These are phyloP conservation scores for Cardamine occulta DNA, from an alignment of 345 rosid genomes.

Conservation along the genomic window DNA sequence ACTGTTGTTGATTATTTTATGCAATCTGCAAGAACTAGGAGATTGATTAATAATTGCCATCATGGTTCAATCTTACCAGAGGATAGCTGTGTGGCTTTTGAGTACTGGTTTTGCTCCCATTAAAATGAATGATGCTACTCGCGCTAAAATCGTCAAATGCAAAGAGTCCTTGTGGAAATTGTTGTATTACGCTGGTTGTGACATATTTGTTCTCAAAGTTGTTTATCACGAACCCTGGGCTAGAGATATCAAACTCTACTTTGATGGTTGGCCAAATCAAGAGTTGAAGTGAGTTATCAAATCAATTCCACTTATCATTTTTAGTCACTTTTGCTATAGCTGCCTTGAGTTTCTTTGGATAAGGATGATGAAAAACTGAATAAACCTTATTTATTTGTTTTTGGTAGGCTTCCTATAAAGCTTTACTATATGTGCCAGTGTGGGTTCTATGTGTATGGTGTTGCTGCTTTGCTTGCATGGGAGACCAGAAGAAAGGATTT, in stretches of 20 bases:
- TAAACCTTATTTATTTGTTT: conserved; percentile 27
- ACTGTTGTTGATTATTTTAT: background rate
- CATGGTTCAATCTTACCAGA: conserved; percentile 45
- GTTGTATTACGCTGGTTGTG: conserved; percentile 68
- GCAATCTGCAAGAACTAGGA: background rate
- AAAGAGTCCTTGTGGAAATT: conserved; percentile 95
- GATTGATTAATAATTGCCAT: conserved; percentile 15
- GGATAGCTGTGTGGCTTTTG: conserved; percentile 68
- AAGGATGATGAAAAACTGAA: background rate
- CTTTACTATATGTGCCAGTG: conserved; percentile 93
- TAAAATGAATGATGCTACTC: conserved; percentile 56
- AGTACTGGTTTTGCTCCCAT: conserved; percentile 44
- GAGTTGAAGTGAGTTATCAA: conserved; percentile 69
- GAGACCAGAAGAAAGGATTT: conserved; percentile 98
- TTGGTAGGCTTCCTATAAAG: conserved; percentile 64
- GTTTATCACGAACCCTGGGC: conserved; percentile 76
- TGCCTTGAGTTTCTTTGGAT: background rate
- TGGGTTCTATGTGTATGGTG: conserved; percentile 82
- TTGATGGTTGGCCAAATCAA: conserved; percentile 88
- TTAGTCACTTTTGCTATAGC: background rate
- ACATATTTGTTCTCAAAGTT: conserved; percentile 60
- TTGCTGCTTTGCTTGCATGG: conserved; percentile 88
- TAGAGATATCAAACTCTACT: conserved; percentile 59
- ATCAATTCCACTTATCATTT: background rate
- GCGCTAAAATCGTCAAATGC: conserved; percentile 65